Evolutionary conservation across 148 eudicot species (phyloP).

Genomic region (Rhododendron simsii): DNA sequence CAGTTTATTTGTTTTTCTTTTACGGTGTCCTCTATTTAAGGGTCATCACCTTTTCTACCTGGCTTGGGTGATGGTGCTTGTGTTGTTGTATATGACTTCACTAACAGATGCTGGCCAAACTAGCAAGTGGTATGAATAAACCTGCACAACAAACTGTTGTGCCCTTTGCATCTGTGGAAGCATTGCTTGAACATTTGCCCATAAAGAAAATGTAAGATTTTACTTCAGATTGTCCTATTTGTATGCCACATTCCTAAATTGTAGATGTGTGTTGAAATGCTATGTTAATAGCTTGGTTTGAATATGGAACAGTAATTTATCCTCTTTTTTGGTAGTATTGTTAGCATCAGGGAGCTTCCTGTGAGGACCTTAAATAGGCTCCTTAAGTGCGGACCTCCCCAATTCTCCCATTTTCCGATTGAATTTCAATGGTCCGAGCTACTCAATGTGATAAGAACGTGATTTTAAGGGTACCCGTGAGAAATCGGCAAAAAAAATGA

Average conservation of each 20-base stretch:
- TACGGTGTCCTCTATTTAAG: not conserved
- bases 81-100: not conserved
- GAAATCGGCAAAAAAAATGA: too few relatives aligned
- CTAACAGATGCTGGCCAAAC: slow-evolving; percentile 83
- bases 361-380: too few relatives aligned
- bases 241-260: not conserved
- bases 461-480: too few relatives aligned
- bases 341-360: not conserved
- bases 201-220: slow-evolving; percentile 81
- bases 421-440: too few relatives aligned
- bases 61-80: not conserved
- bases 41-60: not conserved
- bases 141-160: slow-evolving; percentile 97
- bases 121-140: slow-evolving; percentile 93
- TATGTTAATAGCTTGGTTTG: not conserved
- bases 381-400: too few relatives aligned
- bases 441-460: too few relatives aligned
- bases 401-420: too few relatives aligned
- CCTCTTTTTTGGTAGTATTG: not conserved
- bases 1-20: slow-evolving; percentile 3
- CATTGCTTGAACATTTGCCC: slow-evolving; percentile 73
- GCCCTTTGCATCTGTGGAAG: slow-evolving; percentile 60
- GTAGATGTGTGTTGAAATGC: not conserved
- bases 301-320: not conserved
- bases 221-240: not conserved